Conservation (phyloP, 2,329 filamentous ascomycete species). For the Fusarium mundagurra region DNA sequence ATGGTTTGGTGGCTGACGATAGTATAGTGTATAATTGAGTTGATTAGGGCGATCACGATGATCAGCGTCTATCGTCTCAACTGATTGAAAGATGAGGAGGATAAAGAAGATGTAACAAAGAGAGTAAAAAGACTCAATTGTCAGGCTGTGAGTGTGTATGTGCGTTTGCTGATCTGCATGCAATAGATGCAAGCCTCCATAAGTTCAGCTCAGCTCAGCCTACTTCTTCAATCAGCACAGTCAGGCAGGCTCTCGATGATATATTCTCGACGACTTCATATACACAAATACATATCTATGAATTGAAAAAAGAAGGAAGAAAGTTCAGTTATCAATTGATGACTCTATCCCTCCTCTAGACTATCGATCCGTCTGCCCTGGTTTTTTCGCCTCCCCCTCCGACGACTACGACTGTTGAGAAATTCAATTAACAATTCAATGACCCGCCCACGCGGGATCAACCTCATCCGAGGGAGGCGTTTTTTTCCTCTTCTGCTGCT, state of each 20-base stretch:
- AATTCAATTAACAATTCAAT: constrained; percentile 27
- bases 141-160: background rate
- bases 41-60: constrained; percentile 1
- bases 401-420: background rate
- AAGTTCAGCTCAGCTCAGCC: constrained; percentile 4
- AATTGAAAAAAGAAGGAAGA: background rate
- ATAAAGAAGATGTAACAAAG: background rate
- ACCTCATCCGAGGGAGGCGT: constrained; percentile 20
- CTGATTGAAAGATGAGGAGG: background rate
- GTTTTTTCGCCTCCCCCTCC: constrained; percentile 13
- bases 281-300: background rate
- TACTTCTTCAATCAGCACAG: background rate
- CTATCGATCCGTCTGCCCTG: constrained; percentile 19
- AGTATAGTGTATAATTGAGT: background rate
- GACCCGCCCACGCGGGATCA: constrained; percentile 19
- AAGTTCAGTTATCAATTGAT: constrained; percentile 8
- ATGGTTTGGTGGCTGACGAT: background rate
- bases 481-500: background rate
- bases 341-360: constrained; percentile 10
- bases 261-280: background rate
- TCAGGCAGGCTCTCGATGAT: constrained; percentile 3
- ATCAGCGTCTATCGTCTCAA: constrained; percentile 10
- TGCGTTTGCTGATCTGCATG: background rate
- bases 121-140: background rate
- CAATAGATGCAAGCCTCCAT: constrained; percentile 6